Evolutionary conservation across 1,284 basidiomycete species (phyloP).

Genomic region (Kwoniella shivajii): DNA sequence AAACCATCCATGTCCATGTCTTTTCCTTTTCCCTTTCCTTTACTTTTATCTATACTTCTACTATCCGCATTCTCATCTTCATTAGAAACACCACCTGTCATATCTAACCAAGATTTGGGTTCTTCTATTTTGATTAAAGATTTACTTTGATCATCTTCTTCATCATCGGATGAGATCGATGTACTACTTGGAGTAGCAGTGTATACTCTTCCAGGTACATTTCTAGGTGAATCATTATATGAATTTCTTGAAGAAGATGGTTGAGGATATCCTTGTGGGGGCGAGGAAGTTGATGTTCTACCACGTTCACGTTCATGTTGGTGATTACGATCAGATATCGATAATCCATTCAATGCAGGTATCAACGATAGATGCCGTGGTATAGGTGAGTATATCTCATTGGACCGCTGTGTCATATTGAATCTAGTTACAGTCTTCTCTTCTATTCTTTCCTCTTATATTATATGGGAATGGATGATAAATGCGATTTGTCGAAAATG

Average conservation of each 20-base stretch:
- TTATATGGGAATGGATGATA: too few species aligned
- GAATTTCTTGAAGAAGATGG: background rate
- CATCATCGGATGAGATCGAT: conserved; percentile 26
- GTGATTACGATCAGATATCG: background rate
- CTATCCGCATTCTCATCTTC: conserved; percentile 14
- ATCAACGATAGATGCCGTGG: conserved; percentile 1
- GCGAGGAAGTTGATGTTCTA: too few species aligned
- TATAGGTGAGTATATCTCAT: conserved; percentile 9
- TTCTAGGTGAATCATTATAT: background rate
- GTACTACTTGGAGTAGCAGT: conserved; percentile 28
- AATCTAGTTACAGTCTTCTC: too few species aligned
- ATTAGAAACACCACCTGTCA: conserved; percentile 8
- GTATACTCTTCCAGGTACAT: background rate
- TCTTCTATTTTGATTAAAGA: conserved; percentile 14
- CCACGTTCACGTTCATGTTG: background rate
- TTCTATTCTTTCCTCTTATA: too few species aligned
- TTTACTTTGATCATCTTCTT: conserved; percentile 18
- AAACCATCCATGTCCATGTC: conserved; percentile 14
- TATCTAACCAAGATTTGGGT: conserved; percentile 14
- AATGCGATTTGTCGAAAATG: too few species aligned
- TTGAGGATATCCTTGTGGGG: background rate
- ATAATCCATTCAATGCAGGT: background rate
- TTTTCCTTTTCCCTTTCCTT: conserved; percentile 16
- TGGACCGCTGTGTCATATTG: background rate
- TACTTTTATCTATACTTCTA: conserved; percentile 18